These are phyloP conservation scores for Cucumis sativus DNA, from an alignment of 306 rosid species.

Conservation along the genomic window DNA sequence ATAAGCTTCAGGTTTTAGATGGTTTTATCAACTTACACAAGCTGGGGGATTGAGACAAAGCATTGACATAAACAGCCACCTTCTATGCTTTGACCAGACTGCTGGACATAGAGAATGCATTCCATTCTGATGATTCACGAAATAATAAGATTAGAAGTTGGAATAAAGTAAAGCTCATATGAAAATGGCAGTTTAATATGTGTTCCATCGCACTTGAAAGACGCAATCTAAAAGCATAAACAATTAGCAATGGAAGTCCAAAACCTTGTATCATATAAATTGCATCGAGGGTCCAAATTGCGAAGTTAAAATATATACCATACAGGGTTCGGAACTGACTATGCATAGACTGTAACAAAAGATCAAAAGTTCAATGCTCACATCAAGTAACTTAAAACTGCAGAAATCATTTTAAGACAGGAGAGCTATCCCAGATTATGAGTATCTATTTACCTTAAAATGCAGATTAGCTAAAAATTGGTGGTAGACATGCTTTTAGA, in stretches of 20 bases:
- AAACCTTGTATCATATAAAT: neutral
- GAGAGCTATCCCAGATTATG: neutral
- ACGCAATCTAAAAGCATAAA: neutral
- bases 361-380: neutral
- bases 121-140: conserved; percentile 51
- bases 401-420: neutral
- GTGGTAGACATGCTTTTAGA: neutral
- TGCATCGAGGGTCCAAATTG: neutral
- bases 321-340: neutral
- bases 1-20: neutral
- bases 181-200: neutral
- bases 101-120: conserved; percentile 99
- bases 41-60: conserved; percentile 81
- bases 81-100: conserved; percentile 93
- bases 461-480: neutral
- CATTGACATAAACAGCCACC: conserved; percentile 98
- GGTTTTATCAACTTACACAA: conserved; percentile 67
- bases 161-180: neutral
- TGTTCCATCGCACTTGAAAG: neutral
- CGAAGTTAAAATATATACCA: neutral
- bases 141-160: conserved; percentile 4
- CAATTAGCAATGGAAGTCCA: neutral
- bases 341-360: neutral
- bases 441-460: neutral
- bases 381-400: neutral